Conservation (phyloP, 2,329 filamentous ascomycete species). For the Hypoxylon sp. region DNA sequence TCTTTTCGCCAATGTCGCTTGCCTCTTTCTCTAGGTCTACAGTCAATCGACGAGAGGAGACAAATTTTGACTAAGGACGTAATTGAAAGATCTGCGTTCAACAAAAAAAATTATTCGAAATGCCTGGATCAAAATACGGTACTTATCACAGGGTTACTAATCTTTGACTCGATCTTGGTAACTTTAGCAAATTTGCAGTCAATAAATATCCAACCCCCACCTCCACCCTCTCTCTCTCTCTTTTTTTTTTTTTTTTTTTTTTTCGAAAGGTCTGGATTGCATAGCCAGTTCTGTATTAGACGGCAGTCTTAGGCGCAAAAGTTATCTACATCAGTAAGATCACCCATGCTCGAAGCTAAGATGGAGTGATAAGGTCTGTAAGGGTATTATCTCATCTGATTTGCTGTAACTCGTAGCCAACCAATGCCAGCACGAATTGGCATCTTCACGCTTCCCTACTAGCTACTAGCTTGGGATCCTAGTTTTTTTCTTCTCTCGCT, state of each 20-base stretch:
- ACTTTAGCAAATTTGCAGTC: neutral
- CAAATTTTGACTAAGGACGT: neutral
- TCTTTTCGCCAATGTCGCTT: no score
- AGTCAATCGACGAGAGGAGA: neutral
- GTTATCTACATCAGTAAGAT: neutral
- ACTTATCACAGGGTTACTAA: neutral
- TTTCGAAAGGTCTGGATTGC: neutral
- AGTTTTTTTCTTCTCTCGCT: conserved; percentile 6
- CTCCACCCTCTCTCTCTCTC: no score
- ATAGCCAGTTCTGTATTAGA: conserved; percentile 5
- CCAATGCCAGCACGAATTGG: conserved; percentile 37
- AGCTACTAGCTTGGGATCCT: conserved; percentile 16
- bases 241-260: conserved; percentile 1
- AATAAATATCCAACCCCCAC: no score
- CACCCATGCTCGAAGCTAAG: conserved; percentile 23
- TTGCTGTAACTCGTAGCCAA: conserved; percentile 35
- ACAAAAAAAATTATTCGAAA: neutral
- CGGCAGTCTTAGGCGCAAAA: neutral
- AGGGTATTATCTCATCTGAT: conserved; percentile 49
- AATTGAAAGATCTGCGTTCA: neutral
- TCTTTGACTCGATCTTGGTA: conserved; percentile 9
- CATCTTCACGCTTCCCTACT: conserved; percentile 25
- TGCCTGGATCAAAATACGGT: neutral
- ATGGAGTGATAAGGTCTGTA: conserved; percentile 45
- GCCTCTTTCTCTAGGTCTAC: neutral